Base-by-base conservation (phyloP, 345 rosid genomes). In the Syzygium aromaticum region DNA sequence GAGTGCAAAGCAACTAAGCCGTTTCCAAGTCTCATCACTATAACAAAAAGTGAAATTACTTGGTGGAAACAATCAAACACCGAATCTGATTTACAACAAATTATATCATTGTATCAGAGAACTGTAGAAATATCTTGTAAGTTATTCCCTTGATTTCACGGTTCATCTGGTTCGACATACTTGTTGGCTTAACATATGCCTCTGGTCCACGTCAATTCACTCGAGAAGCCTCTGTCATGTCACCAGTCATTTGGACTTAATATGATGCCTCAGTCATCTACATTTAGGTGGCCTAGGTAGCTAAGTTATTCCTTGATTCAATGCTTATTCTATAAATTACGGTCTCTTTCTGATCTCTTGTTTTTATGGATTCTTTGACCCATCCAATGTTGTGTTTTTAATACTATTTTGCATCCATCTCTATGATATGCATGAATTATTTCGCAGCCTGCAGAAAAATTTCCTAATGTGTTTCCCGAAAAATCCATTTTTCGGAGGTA, bases 361-460 rank as follows among this genome's bases (percentile, higher is more conserved):
- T 53, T 52, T 51, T 86, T 64, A 23, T 86, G 43, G 23, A 84
- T 67, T 52, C 77, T 49, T 77, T 86, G 56, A 7, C 7, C n/a
- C 40, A 85, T 38, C 49, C 49, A 73, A 9, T 38, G 12, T 33
- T 73, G 49, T 73, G 6, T 19, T 73, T 19, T 21, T 9, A 23
- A 73, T 38, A 33, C 82, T 38, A 73, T 73, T 38, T 73, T 19
- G 80, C 49, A 38, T 73, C 80, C 49, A 9, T 73, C 25, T 21
- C 40, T 40, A 21, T 73, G 86, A 84, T 28, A n/a, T 14, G 14
- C 25, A 53, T 52, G 27, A 64, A 54, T 86, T 49, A 53, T 25
- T 52, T 22, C 85, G 87, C 89, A 96, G 98, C 98, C 98, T 86
- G 96, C 93, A 61, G 95, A 94, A 85, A 95, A 94, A 80, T 96